phyloP scores from a whole-genome alignment of 1,284 basidiomycete species.

The Trichosporon sp. region DNA sequence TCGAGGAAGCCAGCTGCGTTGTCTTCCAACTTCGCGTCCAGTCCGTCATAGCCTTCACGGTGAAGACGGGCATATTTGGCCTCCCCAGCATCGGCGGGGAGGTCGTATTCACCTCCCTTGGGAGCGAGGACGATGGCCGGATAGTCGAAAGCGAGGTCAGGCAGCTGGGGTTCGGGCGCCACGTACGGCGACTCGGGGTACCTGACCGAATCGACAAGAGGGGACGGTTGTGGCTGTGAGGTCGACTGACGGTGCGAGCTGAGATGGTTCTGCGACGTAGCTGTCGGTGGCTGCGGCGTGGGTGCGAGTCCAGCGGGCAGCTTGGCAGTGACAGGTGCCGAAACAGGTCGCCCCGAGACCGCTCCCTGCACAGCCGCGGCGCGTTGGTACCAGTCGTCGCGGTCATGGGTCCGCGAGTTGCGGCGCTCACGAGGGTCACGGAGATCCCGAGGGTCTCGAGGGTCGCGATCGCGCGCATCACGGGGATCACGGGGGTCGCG shows the following conservation, averaged over 20 bases:
- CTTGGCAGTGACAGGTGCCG: not conserved
- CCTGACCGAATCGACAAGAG: not conserved
- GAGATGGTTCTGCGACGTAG: not conserved
- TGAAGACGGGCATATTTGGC: conserved; percentile 20
- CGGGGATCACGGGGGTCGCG: not conserved
- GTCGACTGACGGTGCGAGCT: not conserved
- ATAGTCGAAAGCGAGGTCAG: not conserved
- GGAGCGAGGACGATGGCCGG: conserved; percentile 10
- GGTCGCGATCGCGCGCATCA: not conserved
- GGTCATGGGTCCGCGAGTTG: not conserved
- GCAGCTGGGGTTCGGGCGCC: conserved; percentile 12
- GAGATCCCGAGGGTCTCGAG: not conserved
- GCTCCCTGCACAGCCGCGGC: not conserved
- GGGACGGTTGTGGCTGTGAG: not conserved
- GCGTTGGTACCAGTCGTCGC: not conserved
- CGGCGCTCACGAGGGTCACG: conserved; percentile 1
- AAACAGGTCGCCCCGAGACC: not conserved
- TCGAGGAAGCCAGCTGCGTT: conserved; percentile 40
- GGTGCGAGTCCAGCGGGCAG: not conserved
- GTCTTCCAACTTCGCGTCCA: conserved; percentile 30
- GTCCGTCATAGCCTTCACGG: conserved; percentile 32
- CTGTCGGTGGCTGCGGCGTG: not conserved
- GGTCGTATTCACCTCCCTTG: not conserved
- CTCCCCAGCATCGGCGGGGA: conserved; percentile 8
- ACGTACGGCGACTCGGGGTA: conserved; percentile 4